phyloP scores from a whole-genome alignment of 2,329 filamentous ascomycete species.

The Sclerotinia nivalis region DNA sequence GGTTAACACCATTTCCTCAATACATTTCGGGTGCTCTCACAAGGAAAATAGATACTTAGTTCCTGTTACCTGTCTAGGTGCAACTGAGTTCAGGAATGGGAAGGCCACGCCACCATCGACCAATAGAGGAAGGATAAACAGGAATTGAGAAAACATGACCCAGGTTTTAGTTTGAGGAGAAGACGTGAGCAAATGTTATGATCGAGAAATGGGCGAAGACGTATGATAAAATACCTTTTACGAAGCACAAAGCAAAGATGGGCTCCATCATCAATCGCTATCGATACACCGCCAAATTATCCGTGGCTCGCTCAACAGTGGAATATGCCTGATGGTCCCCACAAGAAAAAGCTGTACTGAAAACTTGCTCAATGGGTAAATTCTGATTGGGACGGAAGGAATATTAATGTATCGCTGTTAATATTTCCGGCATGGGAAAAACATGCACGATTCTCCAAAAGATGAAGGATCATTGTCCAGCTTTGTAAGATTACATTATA shows the following conservation, averaged over 20 bases:
- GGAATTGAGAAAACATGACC: neutral
- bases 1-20: neutral
- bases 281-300: slow-evolving; percentile 5
- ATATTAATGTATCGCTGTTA: neutral
- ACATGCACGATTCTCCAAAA: neutral
- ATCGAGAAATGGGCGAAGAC: neutral
- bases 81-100: neutral
- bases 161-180: neutral
- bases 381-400: slow-evolving; percentile 13
- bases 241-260: neutral
- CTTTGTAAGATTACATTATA: no score
- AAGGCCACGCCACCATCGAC: neutral
- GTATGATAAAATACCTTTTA: neutral
- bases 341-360: slow-evolving; percentile 9
- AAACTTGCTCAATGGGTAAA: slow-evolving; percentile 1
- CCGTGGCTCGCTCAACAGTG: neutral
- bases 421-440: neutral
- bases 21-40: neutral
- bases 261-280: neutral
- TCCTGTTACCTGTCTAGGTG: neutral
- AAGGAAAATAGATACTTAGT: slow-evolving; percentile 10
- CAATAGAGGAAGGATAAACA: neutral
- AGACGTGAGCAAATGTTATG: neutral
- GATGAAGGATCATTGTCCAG: no score
- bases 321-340: neutral